Evolutionary conservation across 768 basidiomycete genomes (phyloP), one percentile per base, ranked within the genome.

Genomic region (Leucocoprinus sp.): DNA sequence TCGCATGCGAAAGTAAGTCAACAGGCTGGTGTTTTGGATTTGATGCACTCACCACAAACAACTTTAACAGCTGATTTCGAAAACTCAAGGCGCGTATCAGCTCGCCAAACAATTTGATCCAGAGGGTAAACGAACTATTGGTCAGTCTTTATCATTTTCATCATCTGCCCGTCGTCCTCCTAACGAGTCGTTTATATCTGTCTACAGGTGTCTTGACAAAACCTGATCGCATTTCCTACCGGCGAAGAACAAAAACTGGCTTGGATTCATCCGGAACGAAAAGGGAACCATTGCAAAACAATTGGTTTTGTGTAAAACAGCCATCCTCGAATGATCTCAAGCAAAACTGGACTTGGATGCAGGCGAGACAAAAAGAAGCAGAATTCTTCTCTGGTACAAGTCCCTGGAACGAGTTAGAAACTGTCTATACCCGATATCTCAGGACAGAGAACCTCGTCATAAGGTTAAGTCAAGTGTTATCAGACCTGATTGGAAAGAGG

Each of bases 41-140:
- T n/a, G 8, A 15, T n/a, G n/a, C 11, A 28, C 39, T 2, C 7
- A 41, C n/a, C 39, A 27, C 5, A 21, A 8, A 23, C 35, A 14
- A 14, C 14, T 31, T 35, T 23, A 3, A 42, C 37, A 89, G 87
- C 84, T 42, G 84, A 90, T 50, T 84, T 84, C 15, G 82, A 88
- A 52, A 90, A 85, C n/a, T 34, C 85, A 89, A 57, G 81, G 80
- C 0, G 85, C 85, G 0, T 78, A 82, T 48, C 64, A 72, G n/a
- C 63, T 89, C 0, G 76, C 82, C 0, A 80, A 78, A 53, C 40
- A 63, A 11, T 62, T 72, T 38, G 84, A 88, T 50, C 75, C 78
- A 0, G 62, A 74, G 1, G 84, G 85, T 0, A 70, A 69, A 40
- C 70, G 84, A 3, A 89, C 84, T 0, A 80, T 88, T 12, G 84